These are phyloP conservation scores for Plantago ovata DNA, from an alignment of 257 asterid species.

Conservation along the genomic window DNA sequence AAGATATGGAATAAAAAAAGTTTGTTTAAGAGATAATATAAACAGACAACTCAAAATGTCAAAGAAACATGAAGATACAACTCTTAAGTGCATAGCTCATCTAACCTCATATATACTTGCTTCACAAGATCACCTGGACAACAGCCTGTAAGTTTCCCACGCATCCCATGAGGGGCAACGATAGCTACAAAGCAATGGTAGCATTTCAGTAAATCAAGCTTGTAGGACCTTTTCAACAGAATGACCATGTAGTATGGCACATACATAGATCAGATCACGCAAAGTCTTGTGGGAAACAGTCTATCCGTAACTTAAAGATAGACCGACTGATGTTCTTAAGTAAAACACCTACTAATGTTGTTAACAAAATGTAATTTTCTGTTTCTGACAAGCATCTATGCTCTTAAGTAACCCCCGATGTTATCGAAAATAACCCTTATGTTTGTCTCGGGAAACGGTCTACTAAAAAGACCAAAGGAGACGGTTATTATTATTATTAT, in stretches of 20 bases:
- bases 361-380: too few species aligned
- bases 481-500: too few species aligned
- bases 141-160: conserved; percentile 87
- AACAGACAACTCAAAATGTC: conserved; percentile 13
- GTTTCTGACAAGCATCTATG: too few species aligned
- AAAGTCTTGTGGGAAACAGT: too few species aligned
- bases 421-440: too few species aligned
- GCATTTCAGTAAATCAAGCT: conserved; percentile 20
- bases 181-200: conserved; percentile 51
- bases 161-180: conserved; percentile 98
- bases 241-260: neutral
- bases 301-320: too few species aligned
- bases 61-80: conserved; percentile 6
- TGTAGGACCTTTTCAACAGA: conserved; percentile 15
- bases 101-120: conserved; percentile 88
- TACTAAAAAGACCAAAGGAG: too few species aligned
- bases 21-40: conserved; percentile 7
- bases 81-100: conserved; percentile 10
- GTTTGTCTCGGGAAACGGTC: too few species aligned
- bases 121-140: conserved; percentile 96
- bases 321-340: too few species aligned
- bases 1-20: conserved; percentile 6
- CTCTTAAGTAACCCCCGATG: too few species aligned
- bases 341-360: too few species aligned
- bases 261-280: too few species aligned